Percentiles rank a stretch among this genome's conserved stretches.
Conservation (phyloP, 2,329 filamentous ascomycete species). For the Pyricularia grisea region DNA sequence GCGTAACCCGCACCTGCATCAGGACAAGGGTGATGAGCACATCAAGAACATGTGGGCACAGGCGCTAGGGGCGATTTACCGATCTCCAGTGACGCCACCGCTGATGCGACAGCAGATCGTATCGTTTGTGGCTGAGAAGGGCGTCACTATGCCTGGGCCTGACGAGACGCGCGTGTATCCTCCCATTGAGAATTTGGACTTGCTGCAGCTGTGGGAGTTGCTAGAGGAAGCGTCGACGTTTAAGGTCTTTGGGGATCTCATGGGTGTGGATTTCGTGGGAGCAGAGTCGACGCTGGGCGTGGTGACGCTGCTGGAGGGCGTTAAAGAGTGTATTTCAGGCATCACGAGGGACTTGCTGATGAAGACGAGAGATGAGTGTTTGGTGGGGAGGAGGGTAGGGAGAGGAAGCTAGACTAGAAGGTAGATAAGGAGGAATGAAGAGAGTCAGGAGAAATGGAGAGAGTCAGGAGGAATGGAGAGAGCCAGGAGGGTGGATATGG, state of each 20-base stretch:
- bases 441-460: no score
- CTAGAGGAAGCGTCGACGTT: background rate
- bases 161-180: slow-evolving; percentile 2
- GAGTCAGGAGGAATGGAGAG: no score
- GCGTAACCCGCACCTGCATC: slow-evolving; percentile 21
- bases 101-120: slow-evolving; percentile 9
- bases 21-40: slow-evolving; percentile 18
- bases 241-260: background rate
- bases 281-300: slow-evolving; percentile 2
- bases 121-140: slow-evolving; percentile 5
- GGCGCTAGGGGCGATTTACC: slow-evolving; percentile 20
- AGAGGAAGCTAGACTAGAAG: no score
- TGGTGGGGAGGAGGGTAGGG: no score
- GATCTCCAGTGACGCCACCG: slow-evolving; percentile 10
- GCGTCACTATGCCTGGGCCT: background rate
- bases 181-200: background rate
- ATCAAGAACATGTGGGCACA: slow-evolving; percentile 19
- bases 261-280: background rate
- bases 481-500: no score
- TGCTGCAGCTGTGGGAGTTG: background rate
- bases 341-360: background rate
- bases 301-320: background rate
- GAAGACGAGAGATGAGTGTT: background rate
- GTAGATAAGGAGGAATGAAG: no score
- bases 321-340: background rate